Conservation (phyloP, 2,329 filamentous ascomycete species). For the Fusarium pseudonygamai region DNA sequence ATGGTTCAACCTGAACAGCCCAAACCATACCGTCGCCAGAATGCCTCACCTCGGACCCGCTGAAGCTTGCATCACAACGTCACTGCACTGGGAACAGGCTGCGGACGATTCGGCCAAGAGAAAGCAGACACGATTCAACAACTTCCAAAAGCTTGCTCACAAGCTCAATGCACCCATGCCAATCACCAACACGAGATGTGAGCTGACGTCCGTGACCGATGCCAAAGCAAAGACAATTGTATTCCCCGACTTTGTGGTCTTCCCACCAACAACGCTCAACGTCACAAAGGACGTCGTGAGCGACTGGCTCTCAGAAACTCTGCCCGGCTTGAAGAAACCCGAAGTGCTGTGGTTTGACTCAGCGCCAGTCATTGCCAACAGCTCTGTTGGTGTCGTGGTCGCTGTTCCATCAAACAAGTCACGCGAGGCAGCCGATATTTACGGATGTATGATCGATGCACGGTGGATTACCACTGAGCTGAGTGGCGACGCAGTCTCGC, state of each 20-base stretch:
- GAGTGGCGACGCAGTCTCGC: constrained; percentile 25
- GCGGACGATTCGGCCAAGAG: constrained; percentile 16
- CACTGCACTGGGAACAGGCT: constrained; percentile 34
- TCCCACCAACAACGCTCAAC: constrained; percentile 10
- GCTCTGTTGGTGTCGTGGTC: constrained; percentile 18
- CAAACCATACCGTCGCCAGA: constrained; percentile 29
- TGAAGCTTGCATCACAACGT: constrained; percentile 28
- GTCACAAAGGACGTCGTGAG: constrained; percentile 6
- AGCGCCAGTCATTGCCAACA: constrained; percentile 11
- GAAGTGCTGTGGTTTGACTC: constrained; percentile 34
- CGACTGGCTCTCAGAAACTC: constrained; percentile 6
- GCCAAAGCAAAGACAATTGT: neutral
- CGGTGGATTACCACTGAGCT: constrained; percentile 25
- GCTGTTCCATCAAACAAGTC: constrained; percentile 13
- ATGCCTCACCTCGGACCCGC: constrained; percentile 33
- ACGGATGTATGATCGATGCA: constrained; percentile 35
- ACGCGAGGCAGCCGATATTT: constrained; percentile 13
- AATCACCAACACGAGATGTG: constrained; percentile 27
- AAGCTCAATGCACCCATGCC: constrained; percentile 20
- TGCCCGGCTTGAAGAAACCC: neutral
- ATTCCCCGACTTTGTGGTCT: constrained; percentile 27
- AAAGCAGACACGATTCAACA: constrained; percentile 18
- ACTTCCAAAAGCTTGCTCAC: constrained; percentile 24
- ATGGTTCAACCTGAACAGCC: constrained; percentile 24
- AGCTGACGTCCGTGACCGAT: constrained; percentile 16